Evolutionary conservation across 352 stramenopile genomes (phyloP), one percentile per base, ranked within the genome.

Genomic region (Salisapilia sapeloensis): DNA sequence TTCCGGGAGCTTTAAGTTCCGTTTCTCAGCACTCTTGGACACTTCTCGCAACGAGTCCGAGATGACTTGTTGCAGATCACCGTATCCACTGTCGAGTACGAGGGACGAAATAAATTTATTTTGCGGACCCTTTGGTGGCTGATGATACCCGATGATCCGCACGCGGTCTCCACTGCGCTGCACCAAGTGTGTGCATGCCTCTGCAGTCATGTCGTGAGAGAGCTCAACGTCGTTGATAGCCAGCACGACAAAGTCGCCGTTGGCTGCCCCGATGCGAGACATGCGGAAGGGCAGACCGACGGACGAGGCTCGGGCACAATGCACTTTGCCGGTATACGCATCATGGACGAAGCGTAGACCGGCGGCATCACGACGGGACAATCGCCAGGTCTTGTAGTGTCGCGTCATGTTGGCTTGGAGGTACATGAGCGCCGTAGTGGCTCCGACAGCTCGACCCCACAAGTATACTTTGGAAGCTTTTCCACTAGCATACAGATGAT

Each of bases 11-110:
- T 50, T 53, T n/a, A 86, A 36, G 39, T 59, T 54, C 7, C 70
- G 70, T 21, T 71, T 67, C 52, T 82, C 51, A 1, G 70, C 70
- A 16, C 70, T 86, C 35, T 64, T 61, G 26, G 50, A 61, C 33
- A 86, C 60, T 54, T 78, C 71, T 7, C 50, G 28, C 5, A 86
- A 44, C 64, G 79, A 78, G 55, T 86, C 70, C 33, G 53, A 52
- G 32, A 86, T 61, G 15, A 86, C 65, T 36, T 62, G 57, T 42
- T 81, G 58, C 61, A 86, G 72, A 31, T 86, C 70, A 29, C 63
- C 64, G 29, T 77, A 86, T 5, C 58, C 56, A 19, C 59, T 72
- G 42, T 86, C 70, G 5, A 74, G 35, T 4, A 49, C 56, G 12
- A 83, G 24, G 3, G 52, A 63, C 46, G 74, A 74, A 2, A 83